Percentiles rank a stretch among this genome's conserved stretches.
phyloP scores from a whole-genome alignment of 2,329 filamentous ascomycete genomes.

The Talaromyces marneffei region DNA sequence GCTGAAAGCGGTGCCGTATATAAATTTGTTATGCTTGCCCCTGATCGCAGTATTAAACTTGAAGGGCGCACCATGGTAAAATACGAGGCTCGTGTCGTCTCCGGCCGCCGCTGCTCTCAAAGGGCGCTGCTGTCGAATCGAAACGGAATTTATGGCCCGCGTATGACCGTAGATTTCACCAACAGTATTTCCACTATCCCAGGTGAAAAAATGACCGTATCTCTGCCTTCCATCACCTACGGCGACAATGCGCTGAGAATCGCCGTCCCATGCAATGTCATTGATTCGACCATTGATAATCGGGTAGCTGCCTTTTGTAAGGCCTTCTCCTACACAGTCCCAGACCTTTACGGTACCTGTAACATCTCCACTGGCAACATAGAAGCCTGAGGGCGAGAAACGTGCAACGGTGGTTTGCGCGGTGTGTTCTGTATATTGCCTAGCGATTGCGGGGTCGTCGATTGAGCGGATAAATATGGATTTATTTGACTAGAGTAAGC shows the following conservation, averaged over 20 bases:
- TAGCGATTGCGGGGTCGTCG: constrained; percentile 75
- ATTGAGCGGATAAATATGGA: constrained; percentile 94
- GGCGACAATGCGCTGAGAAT: constrained; percentile 92
- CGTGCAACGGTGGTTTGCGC: constrained; percentile 83
- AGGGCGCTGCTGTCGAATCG: constrained; percentile 84
- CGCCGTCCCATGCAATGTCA: constrained; percentile 95
- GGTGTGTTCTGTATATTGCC: constrained; percentile 90
- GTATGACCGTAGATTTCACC: constrained; percentile 92
- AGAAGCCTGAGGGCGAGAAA: constrained; percentile 91
- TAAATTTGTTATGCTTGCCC: constrained; percentile 78
- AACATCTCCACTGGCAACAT: constrained; percentile 85
- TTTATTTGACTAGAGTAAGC: constrained; percentile 68
- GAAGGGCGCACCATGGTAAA: constrained; percentile 90
- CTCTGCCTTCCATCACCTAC: constrained; percentile 92
- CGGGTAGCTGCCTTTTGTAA: constrained; percentile 87
- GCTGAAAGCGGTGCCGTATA: constrained; percentile 82
- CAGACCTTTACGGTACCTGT: constrained; percentile 82
- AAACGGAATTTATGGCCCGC: constrained; percentile 82
- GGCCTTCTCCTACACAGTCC: constrained; percentile 80
- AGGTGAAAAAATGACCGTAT: constrained; percentile 89
- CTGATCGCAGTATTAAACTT: constrained; percentile 84
- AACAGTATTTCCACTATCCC: constrained; percentile 91
- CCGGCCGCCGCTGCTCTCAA: constrained; percentile 84
- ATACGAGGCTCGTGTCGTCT: constrained; percentile 84
- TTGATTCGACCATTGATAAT: constrained; percentile 95